These are phyloP conservation scores for Wallacemonas sp. DNA, from an alignment of 208 protist species.

Conservation along the genomic window DNA sequence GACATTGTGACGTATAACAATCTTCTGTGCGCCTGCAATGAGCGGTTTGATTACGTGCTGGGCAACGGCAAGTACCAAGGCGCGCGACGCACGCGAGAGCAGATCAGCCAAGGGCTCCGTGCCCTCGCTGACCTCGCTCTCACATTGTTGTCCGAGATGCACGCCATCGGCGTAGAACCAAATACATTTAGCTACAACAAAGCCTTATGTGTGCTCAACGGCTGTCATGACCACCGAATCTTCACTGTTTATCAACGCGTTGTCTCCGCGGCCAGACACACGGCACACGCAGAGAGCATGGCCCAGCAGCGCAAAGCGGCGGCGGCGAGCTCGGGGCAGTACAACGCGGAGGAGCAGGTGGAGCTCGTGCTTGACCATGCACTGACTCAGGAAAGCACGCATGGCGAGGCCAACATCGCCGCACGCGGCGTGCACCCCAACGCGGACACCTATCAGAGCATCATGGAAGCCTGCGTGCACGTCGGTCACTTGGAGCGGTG, in stretches of 20 bases:
- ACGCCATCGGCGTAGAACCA: conserved; percentile 54
- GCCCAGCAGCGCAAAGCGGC: background rate
- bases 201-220: conserved; percentile 53
- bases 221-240: conserved; percentile 66
- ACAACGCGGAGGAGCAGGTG: conserved; percentile 7
- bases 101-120: conserved; percentile 46
- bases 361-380: conserved; percentile 44
- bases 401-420: conserved; percentile 51
- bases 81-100: conserved; percentile 56
- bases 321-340: background rate
- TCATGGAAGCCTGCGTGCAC: conserved; percentile 51
- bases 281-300: background rate
- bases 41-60: conserved; percentile 82
- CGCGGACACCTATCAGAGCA: conserved; percentile 69
- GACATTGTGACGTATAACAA: conserved; percentile 92
- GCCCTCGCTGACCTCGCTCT: conserved; percentile 73
- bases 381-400: conserved; percentile 46
- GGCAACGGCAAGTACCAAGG: conserved; percentile 40
- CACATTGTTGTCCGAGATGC: conserved; percentile 82
- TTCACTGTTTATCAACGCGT: conserved; percentile 63
- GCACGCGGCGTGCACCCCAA: conserved; percentile 60
- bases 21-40: conserved; percentile 76
- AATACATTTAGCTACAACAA: conserved; percentile 92
- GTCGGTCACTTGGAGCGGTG: conserved; percentile 43
- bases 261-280: conserved; percentile 16